Conservation (phyloP, 495 filamentous ascomycete genomes). For the Neurospora sublineolata region DNA sequence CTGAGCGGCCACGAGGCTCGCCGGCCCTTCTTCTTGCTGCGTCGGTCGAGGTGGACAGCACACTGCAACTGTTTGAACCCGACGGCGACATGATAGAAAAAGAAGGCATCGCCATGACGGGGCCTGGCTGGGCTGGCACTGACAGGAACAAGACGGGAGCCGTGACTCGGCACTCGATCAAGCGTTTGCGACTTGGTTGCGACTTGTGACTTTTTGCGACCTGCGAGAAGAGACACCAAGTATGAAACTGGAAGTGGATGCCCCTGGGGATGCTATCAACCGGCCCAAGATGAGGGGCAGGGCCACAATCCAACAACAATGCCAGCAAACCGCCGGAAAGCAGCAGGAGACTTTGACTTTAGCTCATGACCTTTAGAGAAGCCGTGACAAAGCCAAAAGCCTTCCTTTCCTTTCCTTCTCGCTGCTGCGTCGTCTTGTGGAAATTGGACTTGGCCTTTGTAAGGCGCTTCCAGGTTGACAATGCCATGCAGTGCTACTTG, state of each 20-base stretch:
- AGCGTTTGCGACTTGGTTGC: not conserved
- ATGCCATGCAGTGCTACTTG: conserved; percentile 16
- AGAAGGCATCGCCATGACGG: not conserved
- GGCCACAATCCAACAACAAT: not conserved
- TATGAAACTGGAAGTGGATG: not conserved
- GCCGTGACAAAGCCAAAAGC: not conserved
- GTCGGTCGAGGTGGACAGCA: not conserved
- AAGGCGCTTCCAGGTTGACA: not conserved
- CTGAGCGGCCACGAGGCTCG: not conserved
- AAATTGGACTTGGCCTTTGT: not conserved
- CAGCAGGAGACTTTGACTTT: not conserved
- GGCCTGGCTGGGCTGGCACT: not conserved
- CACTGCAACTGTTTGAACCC: not conserved
- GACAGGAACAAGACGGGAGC: not conserved
- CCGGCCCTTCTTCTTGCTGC: not conserved
- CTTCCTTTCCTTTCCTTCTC: not conserved
- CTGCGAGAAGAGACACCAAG: not conserved
- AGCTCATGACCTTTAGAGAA: not conserved
- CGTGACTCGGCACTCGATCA: not conserved
- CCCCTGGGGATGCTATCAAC: not conserved
- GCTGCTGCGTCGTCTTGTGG: not conserved
- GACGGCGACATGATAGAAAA: not conserved
- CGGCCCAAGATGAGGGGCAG: not conserved
- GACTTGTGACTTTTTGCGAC: not conserved
- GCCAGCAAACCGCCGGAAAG: not conserved